Percentiles rank a stretch among this genome's conserved stretches.
Conservation (phyloP, 2,329 filamentous ascomycete genomes). For the Pseudocercospora vitis region DNA sequence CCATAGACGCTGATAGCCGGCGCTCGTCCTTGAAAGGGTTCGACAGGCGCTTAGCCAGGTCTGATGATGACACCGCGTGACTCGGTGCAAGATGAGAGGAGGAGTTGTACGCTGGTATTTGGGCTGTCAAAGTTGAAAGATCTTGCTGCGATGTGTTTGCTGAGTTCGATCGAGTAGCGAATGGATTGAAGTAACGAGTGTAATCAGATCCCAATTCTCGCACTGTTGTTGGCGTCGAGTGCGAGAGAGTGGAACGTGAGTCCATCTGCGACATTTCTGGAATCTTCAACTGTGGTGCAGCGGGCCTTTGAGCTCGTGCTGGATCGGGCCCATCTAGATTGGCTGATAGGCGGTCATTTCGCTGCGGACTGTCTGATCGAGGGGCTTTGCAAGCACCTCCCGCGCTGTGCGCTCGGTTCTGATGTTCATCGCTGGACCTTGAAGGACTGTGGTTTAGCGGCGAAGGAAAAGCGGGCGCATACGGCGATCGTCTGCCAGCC, state of each 20-base stretch:
- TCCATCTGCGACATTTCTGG: slow-evolving; percentile 29
- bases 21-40: slow-evolving; percentile 38
- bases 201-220: slow-evolving; percentile 41
- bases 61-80: slow-evolving; percentile 25
- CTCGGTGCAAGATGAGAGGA: slow-evolving; percentile 26
- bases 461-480: slow-evolving; percentile 43
- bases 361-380: slow-evolving; percentile 16
- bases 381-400: slow-evolving; percentile 12
- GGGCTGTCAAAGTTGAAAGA: slow-evolving; percentile 22
- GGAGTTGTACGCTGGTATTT: slow-evolving; percentile 30
- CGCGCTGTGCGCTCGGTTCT: slow-evolving; percentile 25
- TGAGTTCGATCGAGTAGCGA: slow-evolving; percentile 38
- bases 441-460: slow-evolving; percentile 26
- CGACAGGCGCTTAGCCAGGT: slow-evolving; percentile 34
- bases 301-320: slow-evolving; percentile 11
- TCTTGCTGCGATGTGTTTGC: slow-evolving; percentile 37
- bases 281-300: slow-evolving; percentile 20
- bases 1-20: slow-evolving; percentile 32
- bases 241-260: slow-evolving; percentile 33
- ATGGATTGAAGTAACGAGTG: slow-evolving; percentile 42
- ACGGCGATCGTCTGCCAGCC: slow-evolving; percentile 15
- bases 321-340: neutral
- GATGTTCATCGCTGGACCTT: slow-evolving; percentile 18
- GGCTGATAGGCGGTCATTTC: slow-evolving; percentile 4
- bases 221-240: slow-evolving; percentile 37